Base-by-base conservation (phyloP, 2,329 filamentous ascomycete species). In the Rasamsonia emersonii region DNA sequence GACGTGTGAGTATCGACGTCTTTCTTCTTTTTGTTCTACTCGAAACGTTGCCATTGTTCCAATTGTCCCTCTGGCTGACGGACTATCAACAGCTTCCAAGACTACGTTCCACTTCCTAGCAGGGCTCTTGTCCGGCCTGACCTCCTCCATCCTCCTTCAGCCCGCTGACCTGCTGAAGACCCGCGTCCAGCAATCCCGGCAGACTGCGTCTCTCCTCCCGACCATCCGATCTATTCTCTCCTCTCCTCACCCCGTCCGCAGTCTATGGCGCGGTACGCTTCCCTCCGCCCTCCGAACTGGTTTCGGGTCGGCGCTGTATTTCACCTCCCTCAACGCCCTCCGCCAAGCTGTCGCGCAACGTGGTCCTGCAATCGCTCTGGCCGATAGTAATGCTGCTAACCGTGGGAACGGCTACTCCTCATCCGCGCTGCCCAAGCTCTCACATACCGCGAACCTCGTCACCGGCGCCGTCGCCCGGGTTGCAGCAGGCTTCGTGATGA, bases 111-210 rank as follows among this genome's bases (percentile, higher is more conserved):
- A 96, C 64, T 93, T 96, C 59, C 62, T 80, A 45, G 89, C 88
- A 42, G 91, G 91, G 41, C 75, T 96, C 35, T 76, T 77, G 50
- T 95, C 88, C 5, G 91, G 91, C 49, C 72, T 93, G 30, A 75
- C 85, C 43, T 91, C 86, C 32, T 88, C 91, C 34, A 78, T 93
- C 38, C 77, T 96, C 34, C 75, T 98, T 10, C 91, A 98, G 60
- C 91, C 91, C 16, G 82, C 91, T 50, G 91, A 98, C 62, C 79
- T 98, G 3, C 77, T 98, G 55, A 98, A 98, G 62, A 98, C 91
- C 18, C 81, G 91, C 28, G 79, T 96, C 24, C 91, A 98, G 56
- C 91, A 96, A 59, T 85, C 84, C 19, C 77, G 77, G 29, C 42
- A 60, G 38, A 71, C 74, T 25, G 73, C 75, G 43, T 77, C 85